phyloP scores from a whole-genome alignment of 192 early-diverging fungal genomes.

The Rhizophagus prolifer region DNA sequence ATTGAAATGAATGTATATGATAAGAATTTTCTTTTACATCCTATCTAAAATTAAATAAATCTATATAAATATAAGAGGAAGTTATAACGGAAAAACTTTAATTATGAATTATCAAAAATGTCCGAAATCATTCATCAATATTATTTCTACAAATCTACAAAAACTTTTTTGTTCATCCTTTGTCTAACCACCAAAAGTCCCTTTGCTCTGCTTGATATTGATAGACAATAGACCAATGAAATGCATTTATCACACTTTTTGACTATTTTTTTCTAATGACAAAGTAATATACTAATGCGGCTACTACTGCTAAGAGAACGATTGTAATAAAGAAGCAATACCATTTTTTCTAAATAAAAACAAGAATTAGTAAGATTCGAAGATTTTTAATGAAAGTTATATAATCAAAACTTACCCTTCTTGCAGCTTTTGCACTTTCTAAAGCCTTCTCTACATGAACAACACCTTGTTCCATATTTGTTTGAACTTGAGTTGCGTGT shows the following conservation, averaged over 20 bases:
- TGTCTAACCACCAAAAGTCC: neutral
- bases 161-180: no score
- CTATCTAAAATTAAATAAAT: neutral
- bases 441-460: slow-evolving; percentile 22
- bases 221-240: neutral
- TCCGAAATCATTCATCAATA: neutral
- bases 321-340: slow-evolving; percentile 11
- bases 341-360: slow-evolving; percentile 28
- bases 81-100: no score
- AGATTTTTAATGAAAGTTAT: neutral
- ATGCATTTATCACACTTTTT: neutral
- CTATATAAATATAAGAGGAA: neutral
- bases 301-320: slow-evolving; percentile 3
- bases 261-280: neutral
- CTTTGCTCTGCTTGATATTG: neutral
- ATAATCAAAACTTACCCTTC: slow-evolving; percentile 21
- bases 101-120: neutral
- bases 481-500: slow-evolving; percentile 8
- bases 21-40: no score
- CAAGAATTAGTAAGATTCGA: neutral
- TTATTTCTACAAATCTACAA: no score
- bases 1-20: no score
- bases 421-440: slow-evolving; percentile 2
- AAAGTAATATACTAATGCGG: neutral
- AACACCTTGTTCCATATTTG: slow-evolving; percentile 4